phyloP scores from a whole-genome alignment of 306 rosid species.

The Gillenia trifoliata region DNA sequence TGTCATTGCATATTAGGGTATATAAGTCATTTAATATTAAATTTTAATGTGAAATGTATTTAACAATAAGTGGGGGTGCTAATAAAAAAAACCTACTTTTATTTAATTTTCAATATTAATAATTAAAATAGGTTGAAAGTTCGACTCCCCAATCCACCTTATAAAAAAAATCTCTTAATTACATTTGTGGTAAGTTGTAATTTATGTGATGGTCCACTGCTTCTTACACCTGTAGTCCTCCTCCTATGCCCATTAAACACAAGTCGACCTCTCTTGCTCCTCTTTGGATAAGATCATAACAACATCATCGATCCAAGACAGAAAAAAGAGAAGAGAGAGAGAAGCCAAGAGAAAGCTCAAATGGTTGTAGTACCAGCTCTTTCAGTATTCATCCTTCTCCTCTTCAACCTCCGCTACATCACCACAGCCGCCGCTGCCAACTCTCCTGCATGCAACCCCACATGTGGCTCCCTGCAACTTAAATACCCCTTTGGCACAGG shows the following conservation, averaged over 20 bases:
- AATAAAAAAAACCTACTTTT: too few species aligned
- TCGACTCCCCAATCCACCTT: background rate
- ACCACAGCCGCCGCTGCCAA: background rate
- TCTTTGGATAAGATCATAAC: background rate
- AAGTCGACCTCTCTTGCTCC: background rate
- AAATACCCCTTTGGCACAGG: slow-evolving; percentile 66
- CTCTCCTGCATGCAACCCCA: slow-evolving; percentile 35
- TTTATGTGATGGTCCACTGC: background rate
- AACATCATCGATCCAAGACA: background rate
- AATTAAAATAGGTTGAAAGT: too few species aligned
- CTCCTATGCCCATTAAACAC: background rate
- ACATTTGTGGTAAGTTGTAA: background rate
- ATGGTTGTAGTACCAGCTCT: background rate
- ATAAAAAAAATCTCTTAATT: too few species aligned
- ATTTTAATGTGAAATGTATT: too few species aligned
- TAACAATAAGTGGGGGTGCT: too few species aligned
- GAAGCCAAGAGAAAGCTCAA: background rate
- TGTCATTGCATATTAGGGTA: too few species aligned
- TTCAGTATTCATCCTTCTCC: background rate
- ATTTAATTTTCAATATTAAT: too few species aligned
- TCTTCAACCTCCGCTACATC: slow-evolving; percentile 8
- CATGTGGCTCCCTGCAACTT: slow-evolving; percentile 44
- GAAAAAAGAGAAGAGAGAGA: background rate
- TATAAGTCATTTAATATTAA: too few species aligned
- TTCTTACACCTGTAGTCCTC: background rate